These are phyloP conservation scores for Populus tremula DNA, from an alignment of 345 rosid genomes.

Conservation along the genomic window DNA sequence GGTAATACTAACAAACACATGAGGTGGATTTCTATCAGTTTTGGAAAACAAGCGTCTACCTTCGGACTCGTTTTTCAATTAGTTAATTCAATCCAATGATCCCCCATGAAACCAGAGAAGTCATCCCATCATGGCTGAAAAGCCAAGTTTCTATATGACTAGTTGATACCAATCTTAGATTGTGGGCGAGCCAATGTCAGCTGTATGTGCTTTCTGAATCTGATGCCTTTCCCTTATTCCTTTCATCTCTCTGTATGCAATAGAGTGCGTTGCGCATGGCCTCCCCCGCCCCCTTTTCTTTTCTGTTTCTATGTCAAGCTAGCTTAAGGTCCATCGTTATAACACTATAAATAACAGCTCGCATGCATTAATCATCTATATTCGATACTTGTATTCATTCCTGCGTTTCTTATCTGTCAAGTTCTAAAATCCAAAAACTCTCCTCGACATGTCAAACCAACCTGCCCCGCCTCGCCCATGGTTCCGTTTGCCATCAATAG, in stretches of 20 bases:
- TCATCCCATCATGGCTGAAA: background rate
- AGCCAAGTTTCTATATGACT: background rate
- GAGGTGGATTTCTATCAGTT: background rate
- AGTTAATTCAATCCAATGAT: background rate
- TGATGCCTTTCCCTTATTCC: conserved; percentile 44
- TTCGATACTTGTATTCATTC: conserved; percentile 1
- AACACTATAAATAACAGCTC: conserved; percentile 25
- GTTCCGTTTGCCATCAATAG: conserved; percentile 49
- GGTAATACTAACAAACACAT: background rate
- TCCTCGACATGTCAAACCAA: conserved; percentile 39
- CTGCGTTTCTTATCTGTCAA: background rate
- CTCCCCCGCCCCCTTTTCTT: background rate
- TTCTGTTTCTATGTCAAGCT: background rate
- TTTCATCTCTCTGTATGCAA: background rate
- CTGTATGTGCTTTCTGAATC: conserved; percentile 33
- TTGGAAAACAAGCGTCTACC: background rate
- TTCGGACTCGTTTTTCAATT: background rate
- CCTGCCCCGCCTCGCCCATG: conserved; percentile 45
- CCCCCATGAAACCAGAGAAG: background rate
- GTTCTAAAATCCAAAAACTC: background rate
- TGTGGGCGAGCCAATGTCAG: conserved; percentile 25
- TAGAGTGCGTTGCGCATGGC: conserved; percentile 4
- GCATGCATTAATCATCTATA: background rate
- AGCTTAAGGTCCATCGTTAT: background rate
- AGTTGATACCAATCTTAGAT: conserved; percentile 39